Percentiles rank a stretch among this genome's conserved stretches.
Evolutionary conservation across 1,284 basidiomycete genomes (phyloP).

Genomic region (Cryptococcus jaspeensis): DNA sequence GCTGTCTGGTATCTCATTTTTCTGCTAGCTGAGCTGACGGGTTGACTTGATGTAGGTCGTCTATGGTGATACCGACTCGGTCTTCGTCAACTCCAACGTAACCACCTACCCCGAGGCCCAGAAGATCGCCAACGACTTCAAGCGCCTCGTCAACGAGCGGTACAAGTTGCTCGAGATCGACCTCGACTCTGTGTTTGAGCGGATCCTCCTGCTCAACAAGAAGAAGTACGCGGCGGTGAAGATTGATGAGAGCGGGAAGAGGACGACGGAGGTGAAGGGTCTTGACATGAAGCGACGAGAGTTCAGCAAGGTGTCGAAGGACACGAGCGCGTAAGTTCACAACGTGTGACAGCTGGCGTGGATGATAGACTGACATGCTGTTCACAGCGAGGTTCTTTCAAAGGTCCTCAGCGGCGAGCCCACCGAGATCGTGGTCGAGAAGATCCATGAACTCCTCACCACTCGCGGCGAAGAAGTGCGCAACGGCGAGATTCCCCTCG

Average conservation of each 20-base stretch:
- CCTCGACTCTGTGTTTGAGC: conserved; percentile 89
- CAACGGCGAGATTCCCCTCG: conserved; percentile 71
- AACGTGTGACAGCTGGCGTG: not conserved
- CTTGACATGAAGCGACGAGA: conserved; percentile 99
- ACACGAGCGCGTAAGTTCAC: conserved; percentile 75
- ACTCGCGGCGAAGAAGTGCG: conserved; percentile 74
- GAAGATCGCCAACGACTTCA: conserved; percentile 88
- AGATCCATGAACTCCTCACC: conserved; percentile 88
- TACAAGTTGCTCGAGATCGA: conserved; percentile 97
- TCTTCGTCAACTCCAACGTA: conserved; percentile 97
- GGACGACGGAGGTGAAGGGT: conserved; percentile 89
- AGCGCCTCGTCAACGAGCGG: conserved; percentile 91
- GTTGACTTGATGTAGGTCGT: conserved; percentile 67
- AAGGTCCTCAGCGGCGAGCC: conserved; percentile 89
- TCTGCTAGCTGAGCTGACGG: not conserved
- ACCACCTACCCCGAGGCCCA: conserved; percentile 83
- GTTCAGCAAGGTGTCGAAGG: conserved; percentile 88
- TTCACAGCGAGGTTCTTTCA: conserved; percentile 73
- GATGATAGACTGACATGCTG: not conserved
- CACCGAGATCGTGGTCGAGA: conserved; percentile 83
- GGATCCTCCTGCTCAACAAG: conserved; percentile 92
- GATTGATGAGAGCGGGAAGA: conserved; percentile 73
- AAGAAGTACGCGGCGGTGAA: conserved; percentile 99
- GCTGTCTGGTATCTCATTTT: conserved; percentile 28
- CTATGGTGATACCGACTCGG: conserved; percentile 98